Evolutionary conservation across 1,284 basidiomycete species (phyloP).

Genomic region (Pseudozyma flocculosa): DNA sequence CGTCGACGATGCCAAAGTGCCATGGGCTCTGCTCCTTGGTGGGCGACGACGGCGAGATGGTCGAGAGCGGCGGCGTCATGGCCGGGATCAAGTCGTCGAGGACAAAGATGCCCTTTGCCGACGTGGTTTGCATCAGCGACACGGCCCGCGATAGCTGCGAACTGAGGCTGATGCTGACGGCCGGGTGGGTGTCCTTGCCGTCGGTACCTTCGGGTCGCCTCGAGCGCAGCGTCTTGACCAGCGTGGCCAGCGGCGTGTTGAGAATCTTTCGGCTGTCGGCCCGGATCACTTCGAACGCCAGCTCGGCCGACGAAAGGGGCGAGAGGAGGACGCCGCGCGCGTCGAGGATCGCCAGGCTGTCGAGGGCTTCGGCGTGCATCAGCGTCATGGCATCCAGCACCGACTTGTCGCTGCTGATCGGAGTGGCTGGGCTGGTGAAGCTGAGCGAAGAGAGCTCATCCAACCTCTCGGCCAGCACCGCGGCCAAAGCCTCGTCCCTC

Average conservation of each 20-base stretch:
- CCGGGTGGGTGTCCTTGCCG: constrained; percentile 30
- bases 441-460: constrained; percentile 4
- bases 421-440: constrained; percentile 10
- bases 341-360: constrained; percentile 26
- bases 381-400: constrained; percentile 27
- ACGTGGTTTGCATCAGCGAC: constrained; percentile 23
- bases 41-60: constrained; percentile 17
- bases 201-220: constrained; percentile 24
- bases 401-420: constrained; percentile 29
- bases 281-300: constrained; percentile 22
- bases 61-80: constrained; percentile 32
- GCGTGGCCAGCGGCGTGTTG: constrained; percentile 14
- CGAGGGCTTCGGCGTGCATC: constrained; percentile 21
- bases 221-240: constrained; percentile 28
- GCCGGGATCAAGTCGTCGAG: constrained; percentile 24
- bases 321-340: constrained; percentile 30
- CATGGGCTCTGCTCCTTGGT: neutral
- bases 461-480: constrained; percentile 9
- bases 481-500: constrained; percentile 6
- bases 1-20: no score
- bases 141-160: constrained; percentile 20
- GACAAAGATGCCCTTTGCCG: constrained; percentile 19
- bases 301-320: constrained; percentile 21
- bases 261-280: constrained; percentile 32
- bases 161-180: constrained; percentile 22